These are phyloP conservation scores for Marchantia paleacea DNA, from an alignment of 225 moss, liverwort and hornwort genomes.

Conservation along the genomic window DNA sequence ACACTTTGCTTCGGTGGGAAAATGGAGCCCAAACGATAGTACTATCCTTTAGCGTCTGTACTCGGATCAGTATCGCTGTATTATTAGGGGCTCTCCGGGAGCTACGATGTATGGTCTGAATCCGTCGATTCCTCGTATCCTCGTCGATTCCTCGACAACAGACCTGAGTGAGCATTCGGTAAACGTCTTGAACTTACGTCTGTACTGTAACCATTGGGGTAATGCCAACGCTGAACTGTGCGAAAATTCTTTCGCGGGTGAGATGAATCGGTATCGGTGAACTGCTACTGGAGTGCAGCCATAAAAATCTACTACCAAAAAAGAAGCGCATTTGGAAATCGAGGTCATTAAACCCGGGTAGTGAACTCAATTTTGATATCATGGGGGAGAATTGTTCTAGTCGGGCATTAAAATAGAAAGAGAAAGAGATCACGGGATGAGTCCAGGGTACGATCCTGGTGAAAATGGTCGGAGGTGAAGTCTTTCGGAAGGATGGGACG, in stretches of 20 bases:
- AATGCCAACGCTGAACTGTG: neutral
- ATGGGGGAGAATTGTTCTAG: neutral
- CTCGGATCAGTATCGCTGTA: neutral
- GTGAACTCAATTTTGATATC: neutral
- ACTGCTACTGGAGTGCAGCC: neutral
- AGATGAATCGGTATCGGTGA: neutral
- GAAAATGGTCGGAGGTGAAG: neutral
- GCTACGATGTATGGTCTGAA: neutral
- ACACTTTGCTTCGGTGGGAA: neutral
- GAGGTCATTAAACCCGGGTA: neutral
- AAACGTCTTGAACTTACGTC: neutral
- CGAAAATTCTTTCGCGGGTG: neutral
- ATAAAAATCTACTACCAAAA: no score
- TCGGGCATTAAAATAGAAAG: neutral
- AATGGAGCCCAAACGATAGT: neutral
- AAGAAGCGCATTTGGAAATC: neutral
- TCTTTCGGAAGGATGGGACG: neutral
- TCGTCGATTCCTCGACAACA: neutral
- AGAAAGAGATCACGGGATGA: neutral
- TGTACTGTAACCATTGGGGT: neutral
- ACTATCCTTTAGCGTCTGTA: neutral
- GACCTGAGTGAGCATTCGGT: neutral
- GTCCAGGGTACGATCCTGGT: neutral
- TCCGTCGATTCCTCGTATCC: neutral
- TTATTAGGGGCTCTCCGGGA: neutral